Evolutionary conservation across 257 asterid species (phyloP).

Genomic region (Dorcoceras hygrometricum): DNA sequence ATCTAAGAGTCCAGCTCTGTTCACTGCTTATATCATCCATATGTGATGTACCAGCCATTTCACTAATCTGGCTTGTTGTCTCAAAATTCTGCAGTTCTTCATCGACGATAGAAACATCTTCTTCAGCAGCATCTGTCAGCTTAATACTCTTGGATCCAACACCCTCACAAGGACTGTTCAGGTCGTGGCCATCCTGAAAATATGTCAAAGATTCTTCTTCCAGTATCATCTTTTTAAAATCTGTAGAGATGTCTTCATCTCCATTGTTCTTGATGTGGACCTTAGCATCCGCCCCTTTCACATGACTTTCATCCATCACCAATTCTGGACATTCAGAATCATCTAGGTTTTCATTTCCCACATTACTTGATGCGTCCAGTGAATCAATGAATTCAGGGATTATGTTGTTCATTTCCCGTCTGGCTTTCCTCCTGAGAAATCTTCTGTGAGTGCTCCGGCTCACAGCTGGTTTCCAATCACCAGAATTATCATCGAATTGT

Average conservation of each 20-base stretch:
- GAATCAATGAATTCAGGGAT: conserved; percentile 42
- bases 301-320: conserved; percentile 38
- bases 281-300: conserved; percentile 28
- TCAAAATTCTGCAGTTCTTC: conserved; percentile 43
- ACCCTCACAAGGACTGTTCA: conserved; percentile 19
- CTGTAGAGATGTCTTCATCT: conserved; percentile 41
- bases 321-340: conserved; percentile 49
- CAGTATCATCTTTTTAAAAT: conserved; percentile 54
- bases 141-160: conserved; percentile 25
- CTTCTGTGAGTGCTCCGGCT: conserved; percentile 91
- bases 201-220: conserved; percentile 42
- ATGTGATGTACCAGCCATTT: conserved; percentile 37
- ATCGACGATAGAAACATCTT: conserved; percentile 29
- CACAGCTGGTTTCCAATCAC: conserved; percentile 91
- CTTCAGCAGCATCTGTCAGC: conserved; percentile 27
- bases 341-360: conserved; percentile 38
- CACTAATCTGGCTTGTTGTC: conserved; percentile 40
- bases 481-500: conserved; percentile 53
- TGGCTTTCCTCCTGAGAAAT: conserved; percentile 85
- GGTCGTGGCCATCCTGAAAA: conserved; percentile 24
- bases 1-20: conserved; percentile 90
- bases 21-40: conserved; percentile 76
- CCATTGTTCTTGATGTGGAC: conserved; percentile 22
- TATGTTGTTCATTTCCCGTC: conserved; percentile 53
- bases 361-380: conserved; percentile 34